Conservation (phyloP, 2,329 filamentous ascomycete genomes). For the Cryoendolithus antarcticus region DNA sequence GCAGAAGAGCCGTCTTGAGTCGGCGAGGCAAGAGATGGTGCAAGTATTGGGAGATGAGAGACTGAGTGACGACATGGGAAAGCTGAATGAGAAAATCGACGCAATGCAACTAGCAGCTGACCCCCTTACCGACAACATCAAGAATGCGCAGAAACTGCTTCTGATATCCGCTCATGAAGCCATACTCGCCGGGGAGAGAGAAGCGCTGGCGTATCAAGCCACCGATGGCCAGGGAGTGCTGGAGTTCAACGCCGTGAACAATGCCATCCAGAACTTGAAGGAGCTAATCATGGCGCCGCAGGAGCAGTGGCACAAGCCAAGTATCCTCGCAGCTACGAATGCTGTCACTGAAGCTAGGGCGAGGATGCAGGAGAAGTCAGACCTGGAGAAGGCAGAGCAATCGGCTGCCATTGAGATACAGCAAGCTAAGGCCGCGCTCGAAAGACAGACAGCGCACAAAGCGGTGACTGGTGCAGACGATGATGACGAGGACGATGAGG, state of each 20-base stretch:
- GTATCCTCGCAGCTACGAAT: slow-evolving; percentile 19
- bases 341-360: slow-evolving; percentile 16
- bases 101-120: slow-evolving; percentile 11
- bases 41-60: slow-evolving; percentile 12
- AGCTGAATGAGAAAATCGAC: slow-evolving; percentile 11
- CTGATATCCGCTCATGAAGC: slow-evolving; percentile 23
- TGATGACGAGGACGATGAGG: neutral
- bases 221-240: slow-evolving; percentile 3
- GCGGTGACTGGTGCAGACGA: neutral
- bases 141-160: slow-evolving; percentile 17
- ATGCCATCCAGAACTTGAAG: slow-evolving; percentile 16
- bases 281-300: slow-evolving; percentile 20
- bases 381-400: no score
- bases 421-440: neutral
- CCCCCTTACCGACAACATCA: slow-evolving; percentile 15
- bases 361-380: slow-evolving; percentile 10
- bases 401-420: no score
- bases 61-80: slow-evolving; percentile 10
- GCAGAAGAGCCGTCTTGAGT: slow-evolving; percentile 16
- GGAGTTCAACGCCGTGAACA: slow-evolving; percentile 15
- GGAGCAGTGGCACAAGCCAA: slow-evolving; percentile 18
- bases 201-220: slow-evolving; percentile 13
- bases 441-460: neutral
- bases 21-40: slow-evolving; percentile 17
- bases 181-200: slow-evolving; percentile 24